These are phyloP conservation scores for Hansenula anomala DNA, from an alignment of 1,139 yeast genomes.

Conservation along the genomic window DNA sequence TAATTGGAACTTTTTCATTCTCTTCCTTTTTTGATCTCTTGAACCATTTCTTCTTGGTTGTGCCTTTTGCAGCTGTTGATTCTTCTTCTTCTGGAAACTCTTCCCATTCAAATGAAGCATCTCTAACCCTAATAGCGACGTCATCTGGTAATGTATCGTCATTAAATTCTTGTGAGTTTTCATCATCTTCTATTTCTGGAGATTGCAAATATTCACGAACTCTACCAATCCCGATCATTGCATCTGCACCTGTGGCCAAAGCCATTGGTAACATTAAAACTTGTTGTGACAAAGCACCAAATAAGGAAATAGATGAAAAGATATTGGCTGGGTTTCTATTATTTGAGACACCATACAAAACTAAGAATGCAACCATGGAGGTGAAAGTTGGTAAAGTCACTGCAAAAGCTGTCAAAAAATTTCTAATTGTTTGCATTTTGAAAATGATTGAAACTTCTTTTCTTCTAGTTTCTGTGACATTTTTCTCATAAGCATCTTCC, in stretches of 20 bases:
- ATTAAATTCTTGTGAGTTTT: neutral
- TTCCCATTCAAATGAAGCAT: constrained; percentile 72
- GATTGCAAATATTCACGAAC: constrained; percentile 51
- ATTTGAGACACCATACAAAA: constrained; percentile 49
- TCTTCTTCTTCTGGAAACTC: constrained; percentile 32
- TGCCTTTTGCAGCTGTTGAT: neutral
- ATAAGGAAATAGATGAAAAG: constrained; percentile 77
- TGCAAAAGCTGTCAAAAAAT: constrained; percentile 53
- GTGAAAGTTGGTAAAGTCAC: constrained; percentile 61
- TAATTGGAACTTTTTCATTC: constrained; percentile 4
- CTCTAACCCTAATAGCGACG: constrained; percentile 40
- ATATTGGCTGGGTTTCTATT: constrained; percentile 61
- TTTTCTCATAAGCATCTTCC: constrained; percentile 53
- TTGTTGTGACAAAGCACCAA: constrained; percentile 69
- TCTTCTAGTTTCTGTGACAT: constrained; percentile 38
- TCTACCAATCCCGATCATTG: constrained; percentile 58
- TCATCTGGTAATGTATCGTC: constrained; percentile 4
- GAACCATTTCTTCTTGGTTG: constrained; percentile 5
- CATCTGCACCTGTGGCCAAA: constrained; percentile 55
- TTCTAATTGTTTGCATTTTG: constrained; percentile 50
- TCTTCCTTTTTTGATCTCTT: constrained; percentile 15
- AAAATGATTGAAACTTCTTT: constrained; percentile 43
- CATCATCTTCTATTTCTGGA: constrained; percentile 17
- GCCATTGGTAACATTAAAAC: constrained; percentile 64
- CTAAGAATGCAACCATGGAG: constrained; percentile 67